Conservation (phyloP, 176 grass and related monocot genomes). For the Zoysia japonica region DNA sequence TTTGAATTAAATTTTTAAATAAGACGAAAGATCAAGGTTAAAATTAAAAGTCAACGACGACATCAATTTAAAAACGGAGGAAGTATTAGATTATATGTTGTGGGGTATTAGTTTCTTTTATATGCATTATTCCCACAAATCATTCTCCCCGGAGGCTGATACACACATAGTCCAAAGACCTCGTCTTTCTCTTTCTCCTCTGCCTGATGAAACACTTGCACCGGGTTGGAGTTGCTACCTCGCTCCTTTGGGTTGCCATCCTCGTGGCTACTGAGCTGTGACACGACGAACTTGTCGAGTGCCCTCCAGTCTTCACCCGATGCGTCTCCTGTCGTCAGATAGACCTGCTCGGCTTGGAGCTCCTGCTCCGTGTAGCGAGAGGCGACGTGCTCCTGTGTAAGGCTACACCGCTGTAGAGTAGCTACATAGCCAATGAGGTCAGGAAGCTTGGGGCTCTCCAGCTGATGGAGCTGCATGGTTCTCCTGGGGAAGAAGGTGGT, state of each 20-base stretch:
- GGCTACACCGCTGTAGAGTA: conserved; percentile 28
- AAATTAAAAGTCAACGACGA: no score
- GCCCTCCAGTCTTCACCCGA: conserved; percentile 67
- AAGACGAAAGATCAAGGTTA: no score
- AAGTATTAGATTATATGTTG: conserved; percentile 13
- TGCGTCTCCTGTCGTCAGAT: conserved; percentile 12
- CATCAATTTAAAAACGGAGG: no score
- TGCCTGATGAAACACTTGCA: conserved; percentile 41
- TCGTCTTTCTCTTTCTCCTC: conserved; percentile 48
- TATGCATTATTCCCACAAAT: conserved; percentile 42
- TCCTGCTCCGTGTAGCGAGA: conserved; percentile 25
- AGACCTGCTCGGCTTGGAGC: conserved; percentile 21
- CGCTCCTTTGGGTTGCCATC: conserved; percentile 45
- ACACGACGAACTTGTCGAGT: conserved; percentile 71
- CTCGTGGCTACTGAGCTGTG: conserved; percentile 55
- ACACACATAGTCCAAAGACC: conserved; percentile 55
- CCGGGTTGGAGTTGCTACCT: conserved; percentile 40
- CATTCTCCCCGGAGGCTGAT: conserved; percentile 43
- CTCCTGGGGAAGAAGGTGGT: conserved; percentile 65
- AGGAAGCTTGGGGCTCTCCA: conserved; percentile 67
- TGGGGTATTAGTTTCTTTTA: not conserved
- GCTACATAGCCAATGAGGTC: conserved; percentile 44
- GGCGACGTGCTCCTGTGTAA: conserved; percentile 30
- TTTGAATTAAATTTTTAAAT: no score
- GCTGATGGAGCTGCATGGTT: conserved; percentile 54